phyloP scores from a whole-genome alignment of 164 flowering plant genomes.

The Annona squamosa region DNA sequence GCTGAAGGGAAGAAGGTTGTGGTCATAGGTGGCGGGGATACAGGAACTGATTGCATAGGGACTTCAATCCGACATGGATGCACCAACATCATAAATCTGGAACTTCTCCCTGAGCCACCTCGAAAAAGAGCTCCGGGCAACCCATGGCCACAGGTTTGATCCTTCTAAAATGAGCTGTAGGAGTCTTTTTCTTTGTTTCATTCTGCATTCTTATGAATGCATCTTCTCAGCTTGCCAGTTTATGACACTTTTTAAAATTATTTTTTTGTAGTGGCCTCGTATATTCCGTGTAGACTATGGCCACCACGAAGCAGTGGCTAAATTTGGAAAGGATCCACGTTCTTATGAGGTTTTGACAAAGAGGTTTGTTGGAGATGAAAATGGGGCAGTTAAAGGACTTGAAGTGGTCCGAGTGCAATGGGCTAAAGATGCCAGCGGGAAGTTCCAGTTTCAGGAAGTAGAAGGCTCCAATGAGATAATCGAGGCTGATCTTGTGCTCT shows the following conservation, averaged over 20 bases:
- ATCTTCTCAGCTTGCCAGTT: background rate
- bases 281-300: slow-evolving; percentile 97
- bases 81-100: slow-evolving; percentile 60
- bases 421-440: slow-evolving; percentile 92
- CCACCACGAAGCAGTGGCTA: slow-evolving; percentile 85
- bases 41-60: slow-evolving; percentile 98
- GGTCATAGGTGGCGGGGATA: slow-evolving; percentile 99
- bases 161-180: background rate
- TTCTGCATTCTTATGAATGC: too few species aligned
- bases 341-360: slow-evolving; percentile 89
- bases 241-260: background rate
- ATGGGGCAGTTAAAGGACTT: slow-evolving; percentile 74
- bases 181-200: too few species aligned
- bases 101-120: slow-evolving; percentile 94
- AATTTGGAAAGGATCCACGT: slow-evolving; percentile 94
- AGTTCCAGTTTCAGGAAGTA: slow-evolving; percentile 74
- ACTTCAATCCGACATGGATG: slow-evolving; percentile 97
- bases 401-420: slow-evolving; percentile 75
- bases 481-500: slow-evolving; percentile 75
- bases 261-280: slow-evolving; percentile 78
- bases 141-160: slow-evolving; percentile 97
- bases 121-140: slow-evolving; percentile 77
- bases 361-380: slow-evolving; percentile 80
- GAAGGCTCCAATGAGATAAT: slow-evolving; percentile 82
- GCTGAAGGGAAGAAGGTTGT: slow-evolving; percentile 96